Conservation (phyloP, 2,329 filamentous ascomycete genomes). For the Talaromyces rugulosus region DNA sequence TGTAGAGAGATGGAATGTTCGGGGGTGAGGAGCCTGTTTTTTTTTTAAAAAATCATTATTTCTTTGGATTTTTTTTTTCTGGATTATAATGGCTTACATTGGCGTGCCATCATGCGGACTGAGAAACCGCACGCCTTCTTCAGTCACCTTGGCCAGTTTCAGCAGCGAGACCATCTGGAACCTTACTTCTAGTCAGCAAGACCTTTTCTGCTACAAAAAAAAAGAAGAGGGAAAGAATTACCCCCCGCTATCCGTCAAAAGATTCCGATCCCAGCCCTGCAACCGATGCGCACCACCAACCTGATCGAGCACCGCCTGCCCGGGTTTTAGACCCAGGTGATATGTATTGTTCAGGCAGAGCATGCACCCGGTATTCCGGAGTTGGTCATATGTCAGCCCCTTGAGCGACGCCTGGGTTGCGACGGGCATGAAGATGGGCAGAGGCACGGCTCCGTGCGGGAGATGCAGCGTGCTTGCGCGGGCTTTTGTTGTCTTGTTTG, state of each 20-base stretch:
- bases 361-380: slow-evolving; percentile 83
- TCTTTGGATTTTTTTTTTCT: neutral
- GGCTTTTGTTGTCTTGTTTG: slow-evolving; percentile 83
- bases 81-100: slow-evolving; percentile 54
- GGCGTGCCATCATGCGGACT: slow-evolving; percentile 91
- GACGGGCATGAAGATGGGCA: slow-evolving; percentile 98
- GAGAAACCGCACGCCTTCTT: slow-evolving; percentile 93
- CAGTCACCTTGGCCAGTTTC: slow-evolving; percentile 87
- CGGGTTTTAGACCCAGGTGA: slow-evolving; percentile 90
- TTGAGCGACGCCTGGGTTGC: slow-evolving; percentile 96
- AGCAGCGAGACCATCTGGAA: slow-evolving; percentile 99
- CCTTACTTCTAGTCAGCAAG: slow-evolving; percentile 42
- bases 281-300: slow-evolving; percentile 91
- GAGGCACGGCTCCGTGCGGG: slow-evolving; percentile 83
- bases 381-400: slow-evolving; percentile 84
- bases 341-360: slow-evolving; percentile 98
- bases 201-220: neutral
- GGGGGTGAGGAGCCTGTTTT: slow-evolving; percentile 71
- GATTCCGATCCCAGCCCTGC: slow-evolving; percentile 93
- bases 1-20: slow-evolving; percentile 96
- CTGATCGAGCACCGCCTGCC: slow-evolving; percentile 79
- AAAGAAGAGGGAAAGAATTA: slow-evolving; percentile 21
- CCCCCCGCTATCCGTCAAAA: slow-evolving; percentile 67
- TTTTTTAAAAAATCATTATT: no score
- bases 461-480: slow-evolving; percentile 82